These are phyloP conservation scores for Silene latifolia DNA, from an alignment of 148 eudicot species.

Conservation along the genomic window DNA sequence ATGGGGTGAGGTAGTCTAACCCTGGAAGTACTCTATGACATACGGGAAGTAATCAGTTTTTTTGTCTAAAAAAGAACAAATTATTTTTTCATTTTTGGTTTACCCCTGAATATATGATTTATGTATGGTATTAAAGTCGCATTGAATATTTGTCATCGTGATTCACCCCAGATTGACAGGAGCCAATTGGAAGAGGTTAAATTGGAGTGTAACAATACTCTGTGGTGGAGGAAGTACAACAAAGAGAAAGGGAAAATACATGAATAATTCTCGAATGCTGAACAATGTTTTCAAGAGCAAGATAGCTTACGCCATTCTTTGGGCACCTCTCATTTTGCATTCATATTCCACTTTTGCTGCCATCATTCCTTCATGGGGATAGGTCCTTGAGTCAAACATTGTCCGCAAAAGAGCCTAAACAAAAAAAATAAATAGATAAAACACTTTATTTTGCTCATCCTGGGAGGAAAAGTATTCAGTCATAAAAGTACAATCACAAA, in stretches of 20 bases:
- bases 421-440: constrained; percentile 17
- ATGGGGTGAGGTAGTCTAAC: no score
- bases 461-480: not conserved
- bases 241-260: not conserved
- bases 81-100: no score
- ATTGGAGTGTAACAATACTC: not conserved
- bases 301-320: constrained; percentile 91
- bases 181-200: not conserved
- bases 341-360: constrained; percentile 96
- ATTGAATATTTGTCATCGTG: no score
- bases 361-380: constrained; percentile 72
- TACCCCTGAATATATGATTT: no score
- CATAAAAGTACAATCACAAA: constrained; percentile 1
- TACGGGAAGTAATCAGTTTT: no score
- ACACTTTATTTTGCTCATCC: constrained; percentile 11
- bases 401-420: constrained; percentile 75
- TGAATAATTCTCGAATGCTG: not conserved
- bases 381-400: constrained; percentile 66
- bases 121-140: no score
- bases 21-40: no score
- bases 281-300: not conserved
- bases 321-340: constrained; percentile 93
- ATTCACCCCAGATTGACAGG: no score
- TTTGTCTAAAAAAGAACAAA: no score
- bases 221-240: not conserved